Conservation (phyloP, 2,329 filamentous ascomycete species). For the Grosmannia serpens region DNA sequence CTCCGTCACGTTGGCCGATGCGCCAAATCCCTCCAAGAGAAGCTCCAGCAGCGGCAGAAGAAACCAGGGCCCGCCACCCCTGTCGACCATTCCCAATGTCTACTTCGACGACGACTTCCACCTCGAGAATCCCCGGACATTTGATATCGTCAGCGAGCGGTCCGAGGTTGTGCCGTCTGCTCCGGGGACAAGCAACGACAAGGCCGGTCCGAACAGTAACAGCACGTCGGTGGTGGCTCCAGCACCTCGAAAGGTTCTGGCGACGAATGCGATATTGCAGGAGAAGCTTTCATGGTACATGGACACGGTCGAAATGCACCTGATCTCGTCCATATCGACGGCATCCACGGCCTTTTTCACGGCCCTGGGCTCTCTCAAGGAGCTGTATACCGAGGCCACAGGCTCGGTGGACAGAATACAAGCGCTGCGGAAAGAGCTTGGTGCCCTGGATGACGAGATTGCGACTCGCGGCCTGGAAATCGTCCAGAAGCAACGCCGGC, state of each 20-base stretch:
- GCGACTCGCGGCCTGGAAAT: constrained; percentile 76
- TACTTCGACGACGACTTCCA: constrained; percentile 96
- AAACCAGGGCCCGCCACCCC: constrained; percentile 63
- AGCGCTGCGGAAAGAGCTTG: constrained; percentile 64
- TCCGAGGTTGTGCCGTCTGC: constrained; percentile 82
- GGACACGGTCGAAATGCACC: constrained; percentile 95
- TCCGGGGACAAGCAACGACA: constrained; percentile 41
- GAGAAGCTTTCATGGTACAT: constrained; percentile 99
- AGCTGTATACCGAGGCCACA: constrained; percentile 83
- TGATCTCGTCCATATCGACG: constrained; percentile 91
- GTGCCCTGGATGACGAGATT: constrained; percentile 74
- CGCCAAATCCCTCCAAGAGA: constrained; percentile 29
- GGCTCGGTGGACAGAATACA: constrained; percentile 86
- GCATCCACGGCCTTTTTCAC: constrained; percentile 96
- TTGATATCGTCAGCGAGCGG: constrained; percentile 91
- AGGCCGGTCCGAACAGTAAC: constrained; percentile 12
- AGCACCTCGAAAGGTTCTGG: constrained; percentile 70
- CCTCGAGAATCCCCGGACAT: constrained; percentile 88
- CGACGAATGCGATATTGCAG: constrained; percentile 92
- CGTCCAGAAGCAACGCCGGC: constrained; percentile 67
- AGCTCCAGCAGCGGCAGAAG: constrained; percentile 42
- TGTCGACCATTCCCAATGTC: constrained; percentile 84
- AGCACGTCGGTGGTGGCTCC: constrained; percentile 30
- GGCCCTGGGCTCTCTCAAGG: constrained; percentile 77
- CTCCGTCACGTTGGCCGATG: constrained; percentile 29